Evolutionary conservation across 164 flowering plant species (phyloP), one percentile per base, ranked within the genome.

Genomic region (Amborella trichopoda): DNA sequence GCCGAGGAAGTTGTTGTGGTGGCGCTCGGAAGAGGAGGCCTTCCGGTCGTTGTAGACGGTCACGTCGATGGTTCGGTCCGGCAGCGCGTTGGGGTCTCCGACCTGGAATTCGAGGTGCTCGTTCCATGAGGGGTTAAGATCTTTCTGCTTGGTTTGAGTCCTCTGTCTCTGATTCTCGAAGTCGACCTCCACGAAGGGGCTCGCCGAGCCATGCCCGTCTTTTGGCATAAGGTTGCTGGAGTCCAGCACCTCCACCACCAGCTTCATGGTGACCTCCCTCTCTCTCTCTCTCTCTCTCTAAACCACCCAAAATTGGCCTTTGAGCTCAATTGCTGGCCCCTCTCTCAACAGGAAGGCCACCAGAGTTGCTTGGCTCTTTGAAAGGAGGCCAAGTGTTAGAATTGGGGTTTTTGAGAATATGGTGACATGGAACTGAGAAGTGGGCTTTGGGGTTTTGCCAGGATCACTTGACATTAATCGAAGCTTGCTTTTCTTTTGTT

Each of bases 181-280:
- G 0, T 73, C 76, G 0, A 85, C 91, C 43, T 90, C 86, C 0
- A 76, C 91, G 45, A 68, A 90, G 0, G 97, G 91, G 53, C 70
- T 85, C 0, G 97, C 77, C 0, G 85, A 78, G 22, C 94, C 95
- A 3, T 83, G 72, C 1, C 91, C 85, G 44, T 85, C 91, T 62
- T 85, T 90, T 33, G 94, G 91, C 91, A 74, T 83, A 17, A 90
- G 86, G 54, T 81, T 82, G 44, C 62, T 60, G 8, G 97, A 95
- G 20, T 79, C 86, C 6, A 74, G 56, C n/a, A 85, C 79, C 61
- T 85, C 84, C 21, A 85, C 86, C 1, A 83, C 77, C 12, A 90
- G 73, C 34, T 73, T 81, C 20, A 55, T 55, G 12, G 16, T 38
- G 16, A 6, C 41, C 8, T 38, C 41, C 34, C 14, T 14, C 34